Evolutionary conservation across 2,329 filamentous ascomycete species (phyloP), one percentile per base, ranked within the genome.

Genomic region (Trichoderma asperellum): DNA sequence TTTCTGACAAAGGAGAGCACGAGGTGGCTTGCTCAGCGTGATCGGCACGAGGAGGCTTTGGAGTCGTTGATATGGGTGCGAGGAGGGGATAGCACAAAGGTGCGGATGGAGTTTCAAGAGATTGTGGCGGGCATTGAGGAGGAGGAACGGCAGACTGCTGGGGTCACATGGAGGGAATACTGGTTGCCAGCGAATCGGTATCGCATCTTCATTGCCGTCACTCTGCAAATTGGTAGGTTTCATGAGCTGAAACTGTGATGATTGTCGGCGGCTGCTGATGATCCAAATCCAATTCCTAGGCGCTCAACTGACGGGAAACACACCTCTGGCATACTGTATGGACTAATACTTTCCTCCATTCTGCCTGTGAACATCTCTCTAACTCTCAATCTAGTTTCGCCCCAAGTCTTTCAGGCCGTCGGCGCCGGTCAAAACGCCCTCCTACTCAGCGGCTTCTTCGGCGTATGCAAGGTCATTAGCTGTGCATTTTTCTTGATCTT

Each of bases 371-470:
- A 65, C 14, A 58, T 18, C 40, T 16, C 55, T 27, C 71, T 74
- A 52, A 73, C 34, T 3, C 7, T 27, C 4, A 7, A 6, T 43
- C 14, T 27, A 80, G 79, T 84, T 72, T 83, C 83, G 1, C 84
- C 82, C 0, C 84, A 86, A 72, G 83, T 86, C 52, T 86, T 86
- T 75, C 77, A 78, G 16, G 79, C 83, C 3, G 82, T 86, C 11
- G 84, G 84, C 4, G 83, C 83, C 6, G 83, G 83, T 5, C 75
- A 81, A 53, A 77, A 82, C n/a, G 76, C 79, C 35, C 81, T 85
- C 49, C 77, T 86, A 8, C 79, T 86, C 63, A 86, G 83, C 1
- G 85, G 84, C 11, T 85, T 86, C 75, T 86, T 87, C 55, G 84
- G 84, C 2, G 76, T 85, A 8, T 81, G 85, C 70, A 86, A 86